Evolutionary conservation across 352 stramenopile species (phyloP).

Genomic region (Pythium dissimile): DNA sequence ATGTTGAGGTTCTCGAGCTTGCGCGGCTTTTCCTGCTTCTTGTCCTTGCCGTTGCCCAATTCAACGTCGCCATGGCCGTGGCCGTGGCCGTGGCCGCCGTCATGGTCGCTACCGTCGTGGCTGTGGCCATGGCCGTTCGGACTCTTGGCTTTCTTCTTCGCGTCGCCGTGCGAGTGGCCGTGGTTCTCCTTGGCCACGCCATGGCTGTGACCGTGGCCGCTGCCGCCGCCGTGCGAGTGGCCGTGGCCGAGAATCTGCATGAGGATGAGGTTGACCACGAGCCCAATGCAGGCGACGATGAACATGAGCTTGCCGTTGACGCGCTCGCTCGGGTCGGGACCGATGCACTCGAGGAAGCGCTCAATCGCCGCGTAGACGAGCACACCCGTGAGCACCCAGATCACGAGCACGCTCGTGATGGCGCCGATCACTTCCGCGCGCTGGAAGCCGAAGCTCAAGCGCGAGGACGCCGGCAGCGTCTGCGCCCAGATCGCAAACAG

Average conservation of each 20-base stretch:
- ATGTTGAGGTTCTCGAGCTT: conserved; percentile 94
- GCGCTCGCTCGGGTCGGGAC: conserved; percentile 65
- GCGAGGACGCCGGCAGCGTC: conserved; percentile 51
- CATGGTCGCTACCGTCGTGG: conserved; percentile 26
- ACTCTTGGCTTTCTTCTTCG: conserved; percentile 15
- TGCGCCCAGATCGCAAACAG: conserved; percentile 78
- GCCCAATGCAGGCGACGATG: conserved; percentile 92
- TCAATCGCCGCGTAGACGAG: conserved; percentile 93
- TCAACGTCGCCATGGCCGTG: conserved; percentile 25
- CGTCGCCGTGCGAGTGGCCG: conserved; percentile 31
- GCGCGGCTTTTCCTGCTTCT: conserved; percentile 15
- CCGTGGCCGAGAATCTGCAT: conserved; percentile 91
- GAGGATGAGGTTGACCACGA: conserved; percentile 96
- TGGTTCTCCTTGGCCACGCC: conserved; percentile 28
- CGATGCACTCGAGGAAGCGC: conserved; percentile 77
- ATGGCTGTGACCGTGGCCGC: conserved; percentile 34
- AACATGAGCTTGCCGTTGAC: conserved; percentile 98
- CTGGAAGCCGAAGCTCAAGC: conserved; percentile 93
- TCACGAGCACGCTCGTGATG: conserved; percentile 91
- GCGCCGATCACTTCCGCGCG: conserved; percentile 96
- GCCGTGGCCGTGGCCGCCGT: conserved; percentile 20
- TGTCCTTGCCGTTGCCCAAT: conserved; percentile 14
- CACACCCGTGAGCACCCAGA: conserved; percentile 93
- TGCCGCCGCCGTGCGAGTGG: conserved; percentile 24
- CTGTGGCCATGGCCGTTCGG: conserved; percentile 35